These are phyloP conservation scores for Davidsoniella neocaledoniae DNA, from an alignment of 2,329 filamentous ascomycete genomes.

Conservation along the genomic window DNA sequence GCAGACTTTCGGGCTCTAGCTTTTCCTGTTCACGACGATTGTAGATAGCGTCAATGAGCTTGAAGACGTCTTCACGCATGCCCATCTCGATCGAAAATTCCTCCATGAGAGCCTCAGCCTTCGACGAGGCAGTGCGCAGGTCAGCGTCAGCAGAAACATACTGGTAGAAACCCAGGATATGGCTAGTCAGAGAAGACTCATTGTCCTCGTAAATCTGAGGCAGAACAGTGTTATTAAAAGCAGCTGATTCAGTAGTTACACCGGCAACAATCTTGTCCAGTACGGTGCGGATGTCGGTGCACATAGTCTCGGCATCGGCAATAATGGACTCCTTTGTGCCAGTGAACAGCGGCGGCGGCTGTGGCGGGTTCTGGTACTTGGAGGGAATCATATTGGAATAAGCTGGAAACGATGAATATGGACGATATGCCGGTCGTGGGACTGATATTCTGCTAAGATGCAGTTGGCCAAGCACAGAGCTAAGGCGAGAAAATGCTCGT, in stretches of 20 bases:
- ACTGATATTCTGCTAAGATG: constrained; percentile 22
- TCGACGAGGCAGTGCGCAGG: constrained; percentile 57
- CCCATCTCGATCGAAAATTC: constrained; percentile 62
- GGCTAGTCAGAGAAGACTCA: constrained; percentile 35
- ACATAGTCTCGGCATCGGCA: constrained; percentile 47
- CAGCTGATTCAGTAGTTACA: constrained; percentile 34
- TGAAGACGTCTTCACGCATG: constrained; percentile 72
- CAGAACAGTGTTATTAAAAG: constrained; percentile 36
- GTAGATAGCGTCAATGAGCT: constrained; percentile 42
- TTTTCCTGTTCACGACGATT: constrained; percentile 30
- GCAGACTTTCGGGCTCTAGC: constrained; percentile 51
- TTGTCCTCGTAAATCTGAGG: constrained; percentile 65
- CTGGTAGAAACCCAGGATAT: constrained; percentile 67
- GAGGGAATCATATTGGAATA: constrained; percentile 38
- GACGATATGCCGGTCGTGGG: constrained; percentile 15
- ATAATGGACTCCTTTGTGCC: constrained; percentile 55
- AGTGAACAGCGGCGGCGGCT: constrained; percentile 61
- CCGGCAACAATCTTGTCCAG: constrained; percentile 51
- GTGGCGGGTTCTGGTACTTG: constrained; percentile 57
- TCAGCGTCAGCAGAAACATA: constrained; percentile 53
- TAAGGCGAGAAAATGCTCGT: constrained; percentile 41
- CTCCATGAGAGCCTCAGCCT: constrained; percentile 59
- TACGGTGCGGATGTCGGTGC: constrained; percentile 42
- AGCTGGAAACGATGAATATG: constrained; percentile 11
- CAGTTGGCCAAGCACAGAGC: constrained; percentile 39